Conservation (phyloP, 2,329 filamentous ascomycete genomes). For the Neurospora crassa region DNA sequence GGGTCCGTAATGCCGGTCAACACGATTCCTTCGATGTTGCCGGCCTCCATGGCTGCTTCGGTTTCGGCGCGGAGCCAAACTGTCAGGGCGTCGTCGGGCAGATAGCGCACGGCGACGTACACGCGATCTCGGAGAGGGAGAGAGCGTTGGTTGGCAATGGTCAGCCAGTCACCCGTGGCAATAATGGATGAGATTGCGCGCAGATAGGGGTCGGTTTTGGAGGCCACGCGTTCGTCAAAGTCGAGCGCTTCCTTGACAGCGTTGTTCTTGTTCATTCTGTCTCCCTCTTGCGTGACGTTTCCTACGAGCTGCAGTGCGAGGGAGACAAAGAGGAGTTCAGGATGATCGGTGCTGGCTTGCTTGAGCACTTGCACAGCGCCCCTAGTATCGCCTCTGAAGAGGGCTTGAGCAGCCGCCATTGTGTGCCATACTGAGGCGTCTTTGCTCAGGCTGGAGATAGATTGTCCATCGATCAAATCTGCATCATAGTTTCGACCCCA, state of each 20-base stretch:
- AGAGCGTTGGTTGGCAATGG: constrained; percentile 62
- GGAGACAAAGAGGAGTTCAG: constrained; percentile 59
- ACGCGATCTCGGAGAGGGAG: constrained; percentile 67
- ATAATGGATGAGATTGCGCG: constrained; percentile 72
- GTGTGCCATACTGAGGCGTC: constrained; percentile 49
- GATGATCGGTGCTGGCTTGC: constrained; percentile 50
- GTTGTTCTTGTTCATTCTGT: constrained; percentile 31
- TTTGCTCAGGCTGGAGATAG: constrained; percentile 35
- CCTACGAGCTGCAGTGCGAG: constrained; percentile 56
- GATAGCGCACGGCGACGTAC: constrained; percentile 60
- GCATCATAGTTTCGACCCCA: constrained; percentile 51
- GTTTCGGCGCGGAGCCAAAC: constrained; percentile 61
- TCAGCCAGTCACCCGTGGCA: constrained; percentile 65
- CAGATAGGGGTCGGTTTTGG: constrained; percentile 66
- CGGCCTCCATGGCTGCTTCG: constrained; percentile 48
- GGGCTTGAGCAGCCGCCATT: constrained; percentile 64
- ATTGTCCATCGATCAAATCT: constrained; percentile 33
- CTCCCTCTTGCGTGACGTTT: background rate
- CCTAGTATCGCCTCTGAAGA: constrained; percentile 62
- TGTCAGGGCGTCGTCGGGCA: constrained; percentile 51
- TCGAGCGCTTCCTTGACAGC: constrained; percentile 41
- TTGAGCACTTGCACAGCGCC: constrained; percentile 63
- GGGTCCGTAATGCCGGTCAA: constrained; percentile 67
- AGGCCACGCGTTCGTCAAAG: constrained; percentile 49
- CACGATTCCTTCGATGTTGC: constrained; percentile 68